Evolutionary conservation across 2,329 filamentous ascomycete species (phyloP).

Genomic region (Pseudogymnoascus sp.): DNA sequence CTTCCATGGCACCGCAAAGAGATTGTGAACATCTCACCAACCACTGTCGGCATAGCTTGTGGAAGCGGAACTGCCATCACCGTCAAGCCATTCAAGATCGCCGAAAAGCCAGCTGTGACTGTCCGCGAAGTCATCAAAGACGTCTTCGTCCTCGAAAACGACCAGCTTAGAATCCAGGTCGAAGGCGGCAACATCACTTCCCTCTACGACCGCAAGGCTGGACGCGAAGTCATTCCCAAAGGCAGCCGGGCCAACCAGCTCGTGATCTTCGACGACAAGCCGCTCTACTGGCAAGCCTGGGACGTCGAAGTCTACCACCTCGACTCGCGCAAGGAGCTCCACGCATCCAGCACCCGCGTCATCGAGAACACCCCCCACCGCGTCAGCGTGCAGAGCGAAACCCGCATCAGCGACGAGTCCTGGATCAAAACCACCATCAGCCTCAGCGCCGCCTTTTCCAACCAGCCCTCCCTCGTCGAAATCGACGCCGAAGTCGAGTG

Average conservation of each 20-base stretch:
- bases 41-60: slow-evolving; percentile 46
- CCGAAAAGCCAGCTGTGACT: slow-evolving; percentile 42
- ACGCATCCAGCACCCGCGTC: slow-evolving; percentile 61
- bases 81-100: slow-evolving; percentile 43
- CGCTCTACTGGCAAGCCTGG: slow-evolving; percentile 95
- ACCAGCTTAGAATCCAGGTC: slow-evolving; percentile 65
- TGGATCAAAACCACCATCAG: slow-evolving; percentile 82
- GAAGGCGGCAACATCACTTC: slow-evolving; percentile 74
- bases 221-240: slow-evolving; percentile 70
- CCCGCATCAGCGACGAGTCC: slow-evolving; percentile 79
- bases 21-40: slow-evolving; percentile 56
- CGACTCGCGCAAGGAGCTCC: slow-evolving; percentile 71
- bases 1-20: slow-evolving; percentile 78
- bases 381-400: slow-evolving; percentile 76
- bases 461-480: slow-evolving; percentile 64
- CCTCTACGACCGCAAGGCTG: slow-evolving; percentile 64
- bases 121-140: slow-evolving; percentile 47
- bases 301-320: slow-evolving; percentile 96
- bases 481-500: slow-evolving; percentile 86
- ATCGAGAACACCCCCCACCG: slow-evolving; percentile 64
- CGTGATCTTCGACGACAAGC: slow-evolving; percentile 95
- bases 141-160: slow-evolving; percentile 73
- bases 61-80: slow-evolving; percentile 47
- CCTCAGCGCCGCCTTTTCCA: slow-evolving; percentile 60
- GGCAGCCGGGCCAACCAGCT: slow-evolving; percentile 79